Percentiles rank a stretch among this genome's conserved stretches.
These are phyloP conservation scores for Cymodocea nodosa DNA, from an alignment of 116 monocot genomes.

Conservation along the genomic window DNA sequence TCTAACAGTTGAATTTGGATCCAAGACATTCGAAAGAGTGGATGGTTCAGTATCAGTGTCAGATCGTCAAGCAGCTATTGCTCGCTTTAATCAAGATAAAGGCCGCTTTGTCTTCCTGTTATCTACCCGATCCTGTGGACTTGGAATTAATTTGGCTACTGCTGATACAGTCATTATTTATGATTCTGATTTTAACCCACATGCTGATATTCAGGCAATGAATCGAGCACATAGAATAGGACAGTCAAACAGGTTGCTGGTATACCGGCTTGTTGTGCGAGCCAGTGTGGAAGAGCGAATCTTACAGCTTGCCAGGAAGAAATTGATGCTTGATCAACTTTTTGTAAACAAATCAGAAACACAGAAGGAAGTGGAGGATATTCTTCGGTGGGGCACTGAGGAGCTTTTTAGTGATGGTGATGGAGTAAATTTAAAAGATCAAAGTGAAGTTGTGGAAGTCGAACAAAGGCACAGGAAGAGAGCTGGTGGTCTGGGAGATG, in stretches of 20 bases:
- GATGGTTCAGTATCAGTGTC: slow-evolving; percentile 91
- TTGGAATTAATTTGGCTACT: slow-evolving; percentile 95
- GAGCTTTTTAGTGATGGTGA: slow-evolving; percentile 74
- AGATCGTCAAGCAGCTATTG: slow-evolving; percentile 83
- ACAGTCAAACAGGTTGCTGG: slow-evolving; percentile 85
- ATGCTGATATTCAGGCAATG: slow-evolving; percentile 99
- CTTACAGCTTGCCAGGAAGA: slow-evolving; percentile 94
- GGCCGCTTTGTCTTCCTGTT: slow-evolving; percentile 85
- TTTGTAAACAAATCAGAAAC: slow-evolving; percentile 95
- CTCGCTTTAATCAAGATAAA: slow-evolving; percentile 93
- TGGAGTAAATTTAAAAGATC: slow-evolving; percentile 29
- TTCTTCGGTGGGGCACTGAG: slow-evolving; percentile 97
- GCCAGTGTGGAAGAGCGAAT: slow-evolving; percentile 99
- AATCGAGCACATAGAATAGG: slow-evolving; percentile 98
- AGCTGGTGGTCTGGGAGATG: slow-evolving; percentile 86
- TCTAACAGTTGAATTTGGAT: slow-evolving; percentile 67
- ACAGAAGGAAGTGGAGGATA: slow-evolving; percentile 96
- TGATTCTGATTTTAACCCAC: slow-evolving; percentile 99
- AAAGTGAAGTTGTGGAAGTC: slow-evolving; percentile 32
- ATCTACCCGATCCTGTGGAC: slow-evolving; percentile 94
- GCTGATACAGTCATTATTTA: slow-evolving; percentile 99
- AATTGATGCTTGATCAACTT: slow-evolving; percentile 99
- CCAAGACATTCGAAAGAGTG: slow-evolving; percentile 86
- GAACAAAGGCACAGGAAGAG: slow-evolving; percentile 62
- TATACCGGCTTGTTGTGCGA: slow-evolving; percentile 94